phyloP scores from a whole-genome alignment of 2,329 filamentous ascomycete genomes.

The Penicillium sp. region DNA sequence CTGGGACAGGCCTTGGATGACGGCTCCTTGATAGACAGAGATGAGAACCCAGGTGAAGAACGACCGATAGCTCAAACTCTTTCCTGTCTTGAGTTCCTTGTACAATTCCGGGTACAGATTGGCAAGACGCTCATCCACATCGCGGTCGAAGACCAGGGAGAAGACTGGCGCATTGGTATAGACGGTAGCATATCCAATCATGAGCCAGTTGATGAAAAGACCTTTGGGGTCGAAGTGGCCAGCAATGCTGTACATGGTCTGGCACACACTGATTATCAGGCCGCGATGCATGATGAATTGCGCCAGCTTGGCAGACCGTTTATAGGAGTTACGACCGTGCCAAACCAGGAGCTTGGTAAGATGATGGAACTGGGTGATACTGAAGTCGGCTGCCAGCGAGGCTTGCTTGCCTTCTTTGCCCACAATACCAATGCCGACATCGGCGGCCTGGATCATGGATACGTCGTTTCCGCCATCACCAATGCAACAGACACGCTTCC shows the following conservation, averaged over 20 bases:
- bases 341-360: slow-evolving; percentile 96
- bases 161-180: slow-evolving; percentile 94
- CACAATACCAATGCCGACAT: slow-evolving; percentile 95
- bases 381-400: slow-evolving; percentile 91
- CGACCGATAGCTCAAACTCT: slow-evolving; percentile 81
- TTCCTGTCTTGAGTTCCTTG: slow-evolving; percentile 88
- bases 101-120: slow-evolving; percentile 96
- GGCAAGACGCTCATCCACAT: slow-evolving; percentile 88
- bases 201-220: slow-evolving; percentile 91
- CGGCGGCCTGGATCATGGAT: slow-evolving; percentile 97
- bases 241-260: slow-evolving; percentile 95
- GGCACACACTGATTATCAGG: slow-evolving; percentile 88
- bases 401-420: slow-evolving; percentile 96
- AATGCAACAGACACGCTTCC: slow-evolving; percentile 94
- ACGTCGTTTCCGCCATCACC: slow-evolving; percentile 98
- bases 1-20: slow-evolving; percentile 93
- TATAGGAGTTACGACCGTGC: slow-evolving; percentile 97
- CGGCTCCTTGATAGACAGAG: slow-evolving; percentile 87
- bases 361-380: slow-evolving; percentile 90
- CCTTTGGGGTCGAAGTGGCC: slow-evolving; percentile 89
- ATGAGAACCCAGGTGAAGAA: slow-evolving; percentile 97
- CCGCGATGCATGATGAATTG: slow-evolving; percentile 98
- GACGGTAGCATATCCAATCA: slow-evolving; percentile 92
- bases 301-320: slow-evolving; percentile 86
- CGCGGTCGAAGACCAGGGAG: slow-evolving; percentile 86